phyloP scores from a whole-genome alignment of 2,329 filamentous ascomycete genomes.

The Cyphellophora europaea region DNA sequence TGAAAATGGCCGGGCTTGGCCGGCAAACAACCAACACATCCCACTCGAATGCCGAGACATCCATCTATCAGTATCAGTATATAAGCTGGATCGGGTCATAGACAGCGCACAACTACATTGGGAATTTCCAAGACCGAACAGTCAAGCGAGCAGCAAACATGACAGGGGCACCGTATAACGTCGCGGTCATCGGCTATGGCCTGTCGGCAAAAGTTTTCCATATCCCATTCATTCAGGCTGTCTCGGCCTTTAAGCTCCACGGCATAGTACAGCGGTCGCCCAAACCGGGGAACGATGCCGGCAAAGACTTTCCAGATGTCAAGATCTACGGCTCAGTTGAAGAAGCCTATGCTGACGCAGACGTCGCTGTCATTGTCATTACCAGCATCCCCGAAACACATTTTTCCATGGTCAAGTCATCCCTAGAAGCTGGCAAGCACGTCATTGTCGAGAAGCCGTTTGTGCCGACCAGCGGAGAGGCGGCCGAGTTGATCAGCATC shows the following conservation, averaged over 20 bases:
- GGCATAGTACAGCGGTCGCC: constrained; percentile 68
- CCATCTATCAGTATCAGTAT: too few relatives aligned
- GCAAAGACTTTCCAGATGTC: constrained; percentile 55
- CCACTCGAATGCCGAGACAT: too few relatives aligned
- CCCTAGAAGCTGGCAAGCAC: constrained; percentile 49
- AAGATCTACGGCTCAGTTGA: constrained; percentile 56
- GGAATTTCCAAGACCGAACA: too few relatives aligned
- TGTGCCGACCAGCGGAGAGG: constrained; percentile 61
- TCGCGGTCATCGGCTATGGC: constrained; percentile 52
- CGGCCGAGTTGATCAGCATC: constrained; percentile 50
- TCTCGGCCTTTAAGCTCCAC: constrained; percentile 57
- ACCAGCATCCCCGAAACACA: constrained; percentile 65
- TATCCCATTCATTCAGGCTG: constrained; percentile 64
- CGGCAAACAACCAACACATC: too few relatives aligned
- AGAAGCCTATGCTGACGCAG: constrained; percentile 54
- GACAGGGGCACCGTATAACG: constrained; percentile 41
- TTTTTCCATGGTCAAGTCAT: constrained; percentile 54
- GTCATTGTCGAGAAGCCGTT: constrained; percentile 79
- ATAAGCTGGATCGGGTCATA: too few relatives aligned
- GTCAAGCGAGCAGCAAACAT: too few relatives aligned
- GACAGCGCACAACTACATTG: too few relatives aligned
- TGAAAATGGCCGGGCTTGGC: too few relatives aligned
- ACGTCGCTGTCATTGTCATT: constrained; percentile 61
- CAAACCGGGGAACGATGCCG: constrained; percentile 54
- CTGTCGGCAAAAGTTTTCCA: constrained; percentile 71